A percentile compares a stretch with the other conserved stretches of the same genome.
phyloP scores from a whole-genome alignment of 805 yeast genomes.

The Henningerozyma blattae region DNA sequence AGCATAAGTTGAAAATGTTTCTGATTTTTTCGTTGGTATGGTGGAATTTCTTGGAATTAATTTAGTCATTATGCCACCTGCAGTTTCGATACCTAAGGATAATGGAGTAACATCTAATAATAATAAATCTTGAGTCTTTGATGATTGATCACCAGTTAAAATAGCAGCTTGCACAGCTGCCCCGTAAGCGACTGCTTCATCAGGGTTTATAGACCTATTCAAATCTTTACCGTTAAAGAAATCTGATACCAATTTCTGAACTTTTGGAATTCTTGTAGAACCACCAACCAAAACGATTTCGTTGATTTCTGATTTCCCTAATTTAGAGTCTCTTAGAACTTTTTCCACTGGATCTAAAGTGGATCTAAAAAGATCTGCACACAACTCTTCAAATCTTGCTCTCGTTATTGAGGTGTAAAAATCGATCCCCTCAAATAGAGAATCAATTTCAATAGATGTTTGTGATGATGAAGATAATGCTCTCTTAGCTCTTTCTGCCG shows the following conservation, averaged over 20 bases:
- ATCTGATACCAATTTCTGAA: slow-evolving; percentile 90
- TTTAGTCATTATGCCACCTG: slow-evolving; percentile 99
- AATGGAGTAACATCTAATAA: slow-evolving; percentile 96
- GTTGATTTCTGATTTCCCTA: slow-evolving; percentile 80
- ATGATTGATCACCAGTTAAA: slow-evolving; percentile 89
- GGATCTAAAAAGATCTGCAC: slow-evolving; percentile 88
- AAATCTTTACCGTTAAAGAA: slow-evolving; percentile 97
- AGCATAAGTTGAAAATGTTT: slow-evolving; percentile 91
- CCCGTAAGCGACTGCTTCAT: slow-evolving; percentile 99
- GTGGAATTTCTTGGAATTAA: slow-evolving; percentile 95
- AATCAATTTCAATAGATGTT: slow-evolving; percentile 90
- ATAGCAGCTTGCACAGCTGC: slow-evolving; percentile 98
- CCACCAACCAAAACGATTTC: slow-evolving; percentile 96
- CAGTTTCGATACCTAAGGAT: slow-evolving; percentile 95
- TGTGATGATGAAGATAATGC: slow-evolving; percentile 93
- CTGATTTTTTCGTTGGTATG: slow-evolving; percentile 95
- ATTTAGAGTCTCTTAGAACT: slow-evolving; percentile 81
- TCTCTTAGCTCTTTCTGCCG: slow-evolving; percentile 98
- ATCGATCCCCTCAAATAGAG: slow-evolving; percentile 88
- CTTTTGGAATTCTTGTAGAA: slow-evolving; percentile 96
- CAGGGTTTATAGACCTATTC: slow-evolving; percentile 93
- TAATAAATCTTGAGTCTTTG: slow-evolving; percentile 90
- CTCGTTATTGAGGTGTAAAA: slow-evolving; percentile 94
- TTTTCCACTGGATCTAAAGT: slow-evolving; percentile 92
- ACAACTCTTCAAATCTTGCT: slow-evolving; percentile 94